These are phyloP conservation scores for Colletotrichum lindemuthianum DNA, from an alignment of 2,329 filamentous ascomycete genomes.

Conservation along the genomic window DNA sequence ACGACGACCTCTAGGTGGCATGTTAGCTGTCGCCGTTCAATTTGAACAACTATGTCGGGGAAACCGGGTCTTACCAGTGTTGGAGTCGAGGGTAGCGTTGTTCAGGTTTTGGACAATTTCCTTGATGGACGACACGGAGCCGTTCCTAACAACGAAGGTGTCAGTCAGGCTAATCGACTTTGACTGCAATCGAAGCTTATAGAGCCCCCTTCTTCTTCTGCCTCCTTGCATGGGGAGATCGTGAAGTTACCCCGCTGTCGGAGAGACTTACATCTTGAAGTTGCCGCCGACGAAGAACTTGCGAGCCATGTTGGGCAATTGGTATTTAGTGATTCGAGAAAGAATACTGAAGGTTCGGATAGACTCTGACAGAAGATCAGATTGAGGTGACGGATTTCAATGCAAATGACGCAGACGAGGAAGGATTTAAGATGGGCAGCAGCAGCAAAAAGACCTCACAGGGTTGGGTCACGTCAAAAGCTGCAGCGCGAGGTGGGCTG, in stretches of 20 bases:
- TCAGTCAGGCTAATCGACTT: conserved; percentile 32
- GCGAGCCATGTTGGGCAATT: conserved; percentile 80
- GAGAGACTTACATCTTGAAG: conserved; percentile 90
- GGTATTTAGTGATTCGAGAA: conserved; percentile 29
- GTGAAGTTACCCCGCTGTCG: conserved; percentile 21
- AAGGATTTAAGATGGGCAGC: conserved; percentile 8
- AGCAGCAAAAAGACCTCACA: conserved; percentile 34
- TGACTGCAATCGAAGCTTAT: conserved; percentile 7
- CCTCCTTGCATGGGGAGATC: conserved; percentile 7
- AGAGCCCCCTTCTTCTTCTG: conserved; percentile 1
- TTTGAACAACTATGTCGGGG: neutral
- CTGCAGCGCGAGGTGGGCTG: conserved; percentile 34
- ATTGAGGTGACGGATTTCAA: conserved; percentile 2
- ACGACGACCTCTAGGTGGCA: conserved; percentile 86
- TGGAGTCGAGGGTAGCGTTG: conserved; percentile 80
- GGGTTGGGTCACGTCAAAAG: conserved; percentile 34
- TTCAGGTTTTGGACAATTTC: conserved; percentile 92
- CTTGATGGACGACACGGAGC: conserved; percentile 88
- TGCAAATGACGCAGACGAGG: conserved; percentile 36
- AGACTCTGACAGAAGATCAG: conserved; percentile 11
- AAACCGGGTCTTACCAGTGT: conserved; percentile 67
- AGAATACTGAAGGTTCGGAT: conserved; percentile 10
- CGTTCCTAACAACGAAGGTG: conserved; percentile 76
- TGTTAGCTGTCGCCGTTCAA: conserved; percentile 5
- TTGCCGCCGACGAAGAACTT: conserved; percentile 98